Evolutionary conservation across 2,329 filamentous ascomycete genomes (phyloP), one percentile per base, ranked within the genome.

Genomic region (Penicillium digitatum): DNA sequence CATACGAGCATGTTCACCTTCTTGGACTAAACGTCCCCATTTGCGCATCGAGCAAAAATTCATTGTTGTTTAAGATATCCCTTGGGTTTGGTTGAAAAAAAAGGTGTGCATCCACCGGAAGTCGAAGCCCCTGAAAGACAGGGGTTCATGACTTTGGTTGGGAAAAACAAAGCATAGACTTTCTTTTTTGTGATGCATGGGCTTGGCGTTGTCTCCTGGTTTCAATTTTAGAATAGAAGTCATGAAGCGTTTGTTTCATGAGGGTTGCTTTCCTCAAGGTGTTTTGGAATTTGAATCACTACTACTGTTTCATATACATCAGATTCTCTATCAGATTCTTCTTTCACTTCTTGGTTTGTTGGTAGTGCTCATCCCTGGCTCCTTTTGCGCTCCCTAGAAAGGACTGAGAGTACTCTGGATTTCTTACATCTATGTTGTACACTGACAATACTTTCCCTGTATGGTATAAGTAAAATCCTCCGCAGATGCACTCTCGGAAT

Each of bases 1-100:
- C 94, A 99, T 72, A 97, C 94, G 20, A 93, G 92, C 77, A 83
- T 99, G 54, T 97, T 99, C 72, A 96, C 92, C 1, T 97, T 96
- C 75, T 80, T 96, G 68, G 92, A 96, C 59, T 90, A 72, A 60
- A 59, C 20, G 37, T 53, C 44, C 44, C 44, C 27, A 24, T 54
- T 57, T 54, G 26, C 9, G 39, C 22, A 46, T 50, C 32, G 54
- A 48, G 52, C 46, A 31, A 31, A 50, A 39, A 61, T 22, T 61
- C 57, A 55, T 65, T 60, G 53, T 64, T 56, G 48, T 63, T 65
- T 62, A 53, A 63, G 62, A 62, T 66, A 66, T 64, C 61, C 62
- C 60, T 46, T 62, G 51, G 55, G 57, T 54, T 56, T 49, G 48
- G 40, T 56, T 54, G 48, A 53, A 57, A 46, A 65, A 64, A 63